Percentiles rank a stretch among this genome's conserved stretches.
These are phyloP conservation scores for Thalassiosira exigua DNA, from an alignment of 352 stramenopile genomes.

Conservation along the genomic window DNA sequence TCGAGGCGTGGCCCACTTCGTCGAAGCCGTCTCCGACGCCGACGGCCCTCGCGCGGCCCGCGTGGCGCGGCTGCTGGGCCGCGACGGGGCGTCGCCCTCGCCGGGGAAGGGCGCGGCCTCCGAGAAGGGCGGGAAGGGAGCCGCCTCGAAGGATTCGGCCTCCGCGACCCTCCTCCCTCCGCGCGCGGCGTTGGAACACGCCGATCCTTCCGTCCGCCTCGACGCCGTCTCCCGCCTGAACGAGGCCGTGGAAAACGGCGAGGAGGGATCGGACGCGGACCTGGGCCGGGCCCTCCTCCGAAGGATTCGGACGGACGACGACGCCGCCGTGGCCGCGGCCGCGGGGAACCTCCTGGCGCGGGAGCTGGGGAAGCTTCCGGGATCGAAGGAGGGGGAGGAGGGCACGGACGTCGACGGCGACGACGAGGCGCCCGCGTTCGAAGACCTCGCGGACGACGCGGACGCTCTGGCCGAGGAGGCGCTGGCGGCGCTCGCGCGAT, in stretches of 20 bases:
- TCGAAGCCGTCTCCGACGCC: slow-evolving; percentile 19
- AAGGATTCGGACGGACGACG: slow-evolving; percentile 65
- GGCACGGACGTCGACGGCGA: not conserved
- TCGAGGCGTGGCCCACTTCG: slow-evolving; percentile 41
- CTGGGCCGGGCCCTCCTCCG: slow-evolving; percentile 66
- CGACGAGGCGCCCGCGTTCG: slow-evolving; percentile 10
- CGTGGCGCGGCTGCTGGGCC: slow-evolving; percentile 45
- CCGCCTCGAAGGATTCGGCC: not conserved
- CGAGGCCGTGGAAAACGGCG: slow-evolving; percentile 21
- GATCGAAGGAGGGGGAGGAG: slow-evolving; percentile 8
- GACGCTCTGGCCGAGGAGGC: slow-evolving; percentile 28
- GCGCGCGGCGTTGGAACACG: slow-evolving; percentile 75
- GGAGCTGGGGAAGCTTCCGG: slow-evolving; percentile 21
- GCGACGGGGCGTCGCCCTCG: slow-evolving; percentile 15
- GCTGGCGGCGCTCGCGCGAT: slow-evolving; percentile 40
- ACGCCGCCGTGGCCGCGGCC: slow-evolving; percentile 54
- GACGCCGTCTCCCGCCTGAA: slow-evolving; percentile 64
- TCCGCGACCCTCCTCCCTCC: slow-evolving; percentile 51
- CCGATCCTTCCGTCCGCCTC: slow-evolving; percentile 65
- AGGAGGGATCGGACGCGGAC: slow-evolving; percentile 30
- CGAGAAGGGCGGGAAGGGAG: slow-evolving; percentile 2
- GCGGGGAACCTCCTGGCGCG: slow-evolving; percentile 51
- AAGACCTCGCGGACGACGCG: slow-evolving; percentile 34
- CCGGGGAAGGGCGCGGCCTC: slow-evolving; percentile 4
- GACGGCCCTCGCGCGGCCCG: slow-evolving; percentile 12